Evolutionary conservation across 2,329 filamentous ascomycete species (phyloP).

Genomic region (Talaromyces albobiverticillius): DNA sequence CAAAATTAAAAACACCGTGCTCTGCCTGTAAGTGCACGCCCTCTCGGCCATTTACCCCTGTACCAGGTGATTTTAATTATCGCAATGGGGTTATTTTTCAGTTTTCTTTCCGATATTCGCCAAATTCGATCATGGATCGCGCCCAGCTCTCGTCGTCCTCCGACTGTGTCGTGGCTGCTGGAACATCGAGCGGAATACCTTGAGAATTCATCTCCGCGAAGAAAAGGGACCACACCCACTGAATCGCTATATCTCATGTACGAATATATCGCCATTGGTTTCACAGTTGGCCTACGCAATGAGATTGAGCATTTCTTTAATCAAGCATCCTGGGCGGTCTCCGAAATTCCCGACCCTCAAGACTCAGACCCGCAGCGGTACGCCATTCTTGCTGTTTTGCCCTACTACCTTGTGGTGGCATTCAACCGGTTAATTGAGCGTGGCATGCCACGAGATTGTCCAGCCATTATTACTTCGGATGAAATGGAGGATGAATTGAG

Average conservation of each 20-base stretch:
- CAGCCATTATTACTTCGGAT: not conserved
- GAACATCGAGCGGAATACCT: not conserved
- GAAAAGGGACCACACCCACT: not conserved
- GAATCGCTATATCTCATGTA: constrained; percentile 3
- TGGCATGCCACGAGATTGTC: constrained; percentile 4
- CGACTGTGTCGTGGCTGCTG: not conserved
- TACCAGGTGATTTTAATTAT: no score
- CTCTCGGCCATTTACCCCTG: no score
- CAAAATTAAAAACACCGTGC: no score
- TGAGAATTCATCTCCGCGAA: not conserved
- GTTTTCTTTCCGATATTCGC: no score
- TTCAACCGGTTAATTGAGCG: constrained; percentile 3
- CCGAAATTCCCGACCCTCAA: not conserved
- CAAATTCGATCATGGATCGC: no score
- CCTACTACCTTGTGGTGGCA: not conserved
- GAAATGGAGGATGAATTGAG: constrained; percentile 5
- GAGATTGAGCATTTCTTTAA: no score
- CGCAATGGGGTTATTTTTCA: no score
- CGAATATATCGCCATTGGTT: not conserved
- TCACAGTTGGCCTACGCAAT: no score
- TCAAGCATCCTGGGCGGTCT: not conserved
- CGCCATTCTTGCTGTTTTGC: constrained; percentile 3
- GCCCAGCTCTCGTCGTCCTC: not conserved
- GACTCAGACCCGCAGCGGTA: not conserved
- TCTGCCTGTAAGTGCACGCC: no score